Evolutionary conservation across 1,284 basidiomycete species (phyloP).

Genomic region (Cryptococcus neoformans): DNA sequence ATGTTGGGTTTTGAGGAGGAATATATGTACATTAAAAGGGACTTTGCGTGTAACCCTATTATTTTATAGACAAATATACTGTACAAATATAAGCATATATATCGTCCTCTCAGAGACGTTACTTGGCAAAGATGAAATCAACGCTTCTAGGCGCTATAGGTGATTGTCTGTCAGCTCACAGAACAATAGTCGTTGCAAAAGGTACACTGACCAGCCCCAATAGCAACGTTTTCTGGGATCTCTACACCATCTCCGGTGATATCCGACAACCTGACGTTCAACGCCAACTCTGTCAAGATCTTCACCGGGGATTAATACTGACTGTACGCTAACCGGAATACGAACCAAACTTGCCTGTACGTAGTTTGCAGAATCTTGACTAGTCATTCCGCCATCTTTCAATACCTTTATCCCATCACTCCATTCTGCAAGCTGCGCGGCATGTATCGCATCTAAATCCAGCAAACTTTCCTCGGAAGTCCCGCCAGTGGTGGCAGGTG

Average conservation of each 20-base stretch:
- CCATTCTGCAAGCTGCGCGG: slow-evolving; percentile 89
- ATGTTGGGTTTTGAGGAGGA: no score
- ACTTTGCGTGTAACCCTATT: no score
- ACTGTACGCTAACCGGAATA: slow-evolving; percentile 22
- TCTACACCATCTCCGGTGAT: slow-evolving; percentile 89
- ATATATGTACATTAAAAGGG: no score
- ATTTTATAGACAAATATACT: no score
- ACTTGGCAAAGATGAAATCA: slow-evolving; percentile 79
- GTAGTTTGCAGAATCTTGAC: slow-evolving; percentile 79
- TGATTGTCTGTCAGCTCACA: not conserved
- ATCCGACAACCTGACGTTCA: slow-evolving; percentile 91
- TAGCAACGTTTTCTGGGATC: slow-evolving; percentile 58
- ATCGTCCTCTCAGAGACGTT: not conserved
- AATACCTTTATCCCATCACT: slow-evolving; percentile 91
- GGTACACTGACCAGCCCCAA: slow-evolving; percentile 24
- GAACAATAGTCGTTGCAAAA: not conserved
- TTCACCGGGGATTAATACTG: slow-evolving; percentile 4
- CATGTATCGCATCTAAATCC: slow-evolving; percentile 81
- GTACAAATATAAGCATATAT: no score
- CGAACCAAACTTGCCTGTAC: slow-evolving; percentile 50
- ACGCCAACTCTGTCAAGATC: slow-evolving; percentile 80
- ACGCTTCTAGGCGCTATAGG: slow-evolving; percentile 67
- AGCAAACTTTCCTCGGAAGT: slow-evolving; percentile 65
- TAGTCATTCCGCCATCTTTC: slow-evolving; percentile 73
- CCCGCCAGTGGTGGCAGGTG: not conserved